Base-by-base conservation (phyloP, 2,329 filamentous ascomycete genomes). In the Colletotrichum sp. region DNA sequence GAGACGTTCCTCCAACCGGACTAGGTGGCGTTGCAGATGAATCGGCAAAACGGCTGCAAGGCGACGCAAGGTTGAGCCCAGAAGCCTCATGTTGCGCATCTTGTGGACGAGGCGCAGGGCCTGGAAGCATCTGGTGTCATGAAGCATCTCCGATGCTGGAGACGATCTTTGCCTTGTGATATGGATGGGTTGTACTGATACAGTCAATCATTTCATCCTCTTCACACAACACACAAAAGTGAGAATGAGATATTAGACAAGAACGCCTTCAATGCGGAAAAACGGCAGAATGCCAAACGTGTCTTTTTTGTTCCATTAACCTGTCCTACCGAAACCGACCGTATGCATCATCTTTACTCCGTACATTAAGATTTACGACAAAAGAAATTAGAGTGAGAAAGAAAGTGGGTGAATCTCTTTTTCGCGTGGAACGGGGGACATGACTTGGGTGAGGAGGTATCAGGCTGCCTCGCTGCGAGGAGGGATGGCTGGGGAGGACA, bases 281-380 rank as follows among this genome's bases (percentile, higher is more conserved):
- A 66, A 69, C 62, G 34, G 62, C 32, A 63, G 28, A 63, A 68
- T 52, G 65, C 44, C 65, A 70, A n/a, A 63, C 30, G 28, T 70
- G 55, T 72, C 34, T 75, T 75, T 76, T 67, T 52, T 65, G 74
- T 70, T 65, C 71, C 71, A 75, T 76, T 67, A 71, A 70, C 66
- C 72, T 71, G 66, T 59, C 71, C 62, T 70, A 76, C 74, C 74
- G 71, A 75, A 64, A 70, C 71, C 74, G 71, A 76, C 74, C 74
- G 71, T 75, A 75, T 75, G 74, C 75, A 76, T 76, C 71, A 67
- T 76, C 70, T 74, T 67, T 75, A 76, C 75, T 76, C 75, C 72
- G 39, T 76, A 64, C 75, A 71, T 76, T 76, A 76, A 71, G 52
- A 28, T 76, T 63, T 75, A 71, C 62, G 71, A 76, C 75, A 76